Conservation (phyloP, 306 rosid genomes). For the Lupinus albus region DNA sequence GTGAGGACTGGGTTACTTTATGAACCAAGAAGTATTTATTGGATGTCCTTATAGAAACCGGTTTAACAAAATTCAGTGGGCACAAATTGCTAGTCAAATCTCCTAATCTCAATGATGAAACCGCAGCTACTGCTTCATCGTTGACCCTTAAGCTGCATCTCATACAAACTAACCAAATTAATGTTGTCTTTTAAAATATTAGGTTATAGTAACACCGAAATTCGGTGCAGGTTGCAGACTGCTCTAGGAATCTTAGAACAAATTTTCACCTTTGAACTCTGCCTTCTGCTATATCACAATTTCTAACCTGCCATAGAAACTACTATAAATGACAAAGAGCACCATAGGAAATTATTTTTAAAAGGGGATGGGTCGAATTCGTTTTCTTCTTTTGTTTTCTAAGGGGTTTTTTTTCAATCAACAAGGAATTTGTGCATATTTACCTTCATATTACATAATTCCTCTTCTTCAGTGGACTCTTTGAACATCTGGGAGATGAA, state of each 20-base stretch:
- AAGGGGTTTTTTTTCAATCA: conserved; percentile 13
- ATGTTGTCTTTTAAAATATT: conserved; percentile 11
- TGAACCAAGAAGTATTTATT: conserved; percentile 39
- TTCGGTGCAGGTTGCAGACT: conserved; percentile 1
- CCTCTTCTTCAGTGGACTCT: conserved; percentile 29
- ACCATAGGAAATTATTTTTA: not conserved
- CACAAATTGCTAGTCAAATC: conserved; percentile 45
- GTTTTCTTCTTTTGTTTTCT: not conserved
- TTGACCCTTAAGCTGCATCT: conserved; percentile 44
- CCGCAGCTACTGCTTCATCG: conserved; percentile 36
- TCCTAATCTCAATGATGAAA: conserved; percentile 40
- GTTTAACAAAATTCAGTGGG: conserved; percentile 29
- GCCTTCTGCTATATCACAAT: conserved; percentile 34
- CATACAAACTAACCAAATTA: conserved; percentile 1
- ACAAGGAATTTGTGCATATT: conserved; percentile 16
- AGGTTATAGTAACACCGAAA: conserved; percentile 3
- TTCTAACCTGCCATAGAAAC: conserved; percentile 35
- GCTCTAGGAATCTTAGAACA: conserved; percentile 1
- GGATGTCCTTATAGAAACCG: conserved; percentile 34
- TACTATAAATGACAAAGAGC: conserved; percentile 25
- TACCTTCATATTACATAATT: conserved; percentile 27
- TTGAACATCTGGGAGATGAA: conserved; percentile 33
- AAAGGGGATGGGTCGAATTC: not conserved
- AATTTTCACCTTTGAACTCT: conserved; percentile 29
- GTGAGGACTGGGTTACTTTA: conserved; percentile 57